Percentiles rank a stretch among this genome's conserved stretches.
Conservation (phyloP, 768 basidiomycete genomes). For the Lactifluus rugatus region DNA sequence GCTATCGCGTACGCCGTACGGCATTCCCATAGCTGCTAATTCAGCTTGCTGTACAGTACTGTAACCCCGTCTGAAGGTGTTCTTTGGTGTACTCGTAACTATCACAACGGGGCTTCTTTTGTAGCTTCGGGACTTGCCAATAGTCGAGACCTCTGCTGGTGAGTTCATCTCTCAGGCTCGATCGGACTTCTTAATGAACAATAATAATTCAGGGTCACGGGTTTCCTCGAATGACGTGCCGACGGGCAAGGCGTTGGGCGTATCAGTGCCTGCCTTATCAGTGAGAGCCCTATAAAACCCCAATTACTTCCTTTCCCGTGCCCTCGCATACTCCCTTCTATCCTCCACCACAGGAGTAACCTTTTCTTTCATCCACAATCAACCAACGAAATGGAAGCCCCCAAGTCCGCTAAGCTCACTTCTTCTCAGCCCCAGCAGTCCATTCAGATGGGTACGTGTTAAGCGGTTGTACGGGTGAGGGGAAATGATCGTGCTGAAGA, state of each 20-base stretch:
- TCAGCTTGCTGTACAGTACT: too few relatives aligned
- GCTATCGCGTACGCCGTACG: too few relatives aligned
- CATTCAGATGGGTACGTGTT: slow-evolving; percentile 51
- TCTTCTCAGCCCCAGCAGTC: slow-evolving; percentile 49
- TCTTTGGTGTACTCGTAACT: too few relatives aligned
- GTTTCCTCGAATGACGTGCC: neutral
- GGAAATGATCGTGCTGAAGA: neutral
- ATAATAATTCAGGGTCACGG: neutral
- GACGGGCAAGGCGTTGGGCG: neutral
- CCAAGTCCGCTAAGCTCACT: slow-evolving; percentile 29
- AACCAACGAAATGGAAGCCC: slow-evolving; percentile 24
- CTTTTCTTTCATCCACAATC: neutral
- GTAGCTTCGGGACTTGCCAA: neutral
- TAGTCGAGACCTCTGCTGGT: too few relatives aligned
- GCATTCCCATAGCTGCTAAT: too few relatives aligned
- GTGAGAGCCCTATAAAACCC: neutral
- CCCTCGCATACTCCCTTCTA: neutral
- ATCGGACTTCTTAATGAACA: too few relatives aligned
- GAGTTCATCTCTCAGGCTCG: too few relatives aligned
- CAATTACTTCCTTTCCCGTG: neutral
- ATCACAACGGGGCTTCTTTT: neutral
- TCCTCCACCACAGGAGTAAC: too few relatives aligned
- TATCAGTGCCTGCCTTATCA: neutral
- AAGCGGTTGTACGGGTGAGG: neutral
- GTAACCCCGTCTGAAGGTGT: too few relatives aligned